Conservation (phyloP, 148 eudicot genomes). For the Nepenthes mirabilis region DNA sequence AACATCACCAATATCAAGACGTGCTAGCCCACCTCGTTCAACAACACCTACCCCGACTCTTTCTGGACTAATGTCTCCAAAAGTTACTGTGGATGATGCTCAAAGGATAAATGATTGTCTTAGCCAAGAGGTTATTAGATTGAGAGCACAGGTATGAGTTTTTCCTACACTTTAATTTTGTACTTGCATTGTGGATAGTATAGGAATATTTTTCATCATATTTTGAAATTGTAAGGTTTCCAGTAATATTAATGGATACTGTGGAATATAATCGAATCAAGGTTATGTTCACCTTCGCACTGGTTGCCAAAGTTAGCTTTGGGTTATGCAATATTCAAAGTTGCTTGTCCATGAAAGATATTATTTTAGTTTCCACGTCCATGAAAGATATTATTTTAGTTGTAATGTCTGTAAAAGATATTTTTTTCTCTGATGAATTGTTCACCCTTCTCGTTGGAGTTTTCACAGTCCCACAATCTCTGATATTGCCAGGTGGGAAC, state of each 20-base stretch:
- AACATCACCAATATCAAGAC: slow-evolving; percentile 86
- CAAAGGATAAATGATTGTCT: slow-evolving; percentile 52
- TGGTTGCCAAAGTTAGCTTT: not conserved
- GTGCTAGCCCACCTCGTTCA: slow-evolving; percentile 91
- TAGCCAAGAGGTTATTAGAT: slow-evolving; percentile 54
- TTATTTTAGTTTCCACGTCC: too few species aligned
- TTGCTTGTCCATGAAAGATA: too few species aligned
- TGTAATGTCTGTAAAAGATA: too few species aligned
- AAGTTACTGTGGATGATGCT: slow-evolving; percentile 37
- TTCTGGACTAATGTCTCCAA: slow-evolving; percentile 80
- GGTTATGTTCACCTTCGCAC: not conserved
- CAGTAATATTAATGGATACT: too few species aligned
- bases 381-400: too few species aligned
- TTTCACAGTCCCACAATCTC: too few species aligned
- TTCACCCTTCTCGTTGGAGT: too few species aligned
- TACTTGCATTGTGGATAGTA: not conserved
- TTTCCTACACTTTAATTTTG: slow-evolving; percentile 1
- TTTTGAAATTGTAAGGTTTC: too few species aligned
- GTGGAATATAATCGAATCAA: too few species aligned
- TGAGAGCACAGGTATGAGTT: slow-evolving; percentile 68
- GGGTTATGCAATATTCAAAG: too few species aligned
- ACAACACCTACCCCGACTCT: slow-evolving; percentile 91
- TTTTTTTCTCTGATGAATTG: too few species aligned
- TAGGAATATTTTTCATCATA: not conserved
- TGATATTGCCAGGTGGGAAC: too few species aligned